These are phyloP conservation scores for Colletotrichum orbiculare DNA, from an alignment of 2,329 filamentous ascomycete species.

Conservation along the genomic window DNA sequence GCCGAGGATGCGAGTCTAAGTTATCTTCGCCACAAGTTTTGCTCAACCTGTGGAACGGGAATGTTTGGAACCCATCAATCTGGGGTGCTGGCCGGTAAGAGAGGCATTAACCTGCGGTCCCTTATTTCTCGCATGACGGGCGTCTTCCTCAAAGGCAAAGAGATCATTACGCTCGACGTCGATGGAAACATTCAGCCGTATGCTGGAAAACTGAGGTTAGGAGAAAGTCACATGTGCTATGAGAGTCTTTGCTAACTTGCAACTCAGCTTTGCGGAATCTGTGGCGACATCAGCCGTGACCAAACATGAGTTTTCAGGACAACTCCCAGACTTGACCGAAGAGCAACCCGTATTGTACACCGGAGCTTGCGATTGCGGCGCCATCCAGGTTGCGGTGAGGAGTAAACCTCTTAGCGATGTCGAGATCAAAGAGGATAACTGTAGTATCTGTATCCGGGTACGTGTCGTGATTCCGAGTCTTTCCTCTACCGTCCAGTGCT, in stretches of 20 bases:
- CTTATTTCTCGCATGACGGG: not conserved
- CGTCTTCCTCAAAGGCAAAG: conserved; percentile 15
- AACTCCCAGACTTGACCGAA: not conserved
- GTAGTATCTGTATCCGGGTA: conserved; percentile 47
- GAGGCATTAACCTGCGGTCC: conserved; percentile 40
- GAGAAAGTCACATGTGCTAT: not conserved
- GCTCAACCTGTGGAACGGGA: conserved; percentile 42
- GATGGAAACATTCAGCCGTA: not conserved
- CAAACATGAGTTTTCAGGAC: not conserved
- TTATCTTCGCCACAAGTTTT: conserved; percentile 40
- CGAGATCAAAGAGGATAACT: conserved; percentile 55
- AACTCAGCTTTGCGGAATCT: not conserved
- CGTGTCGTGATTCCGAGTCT: not conserved
- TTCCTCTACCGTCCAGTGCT: no score
- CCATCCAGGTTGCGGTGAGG: conserved; percentile 38
- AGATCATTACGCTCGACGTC: not conserved
- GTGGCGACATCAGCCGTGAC: not conserved
- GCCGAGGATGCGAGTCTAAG: not conserved
- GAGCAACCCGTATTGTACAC: conserved; percentile 32
- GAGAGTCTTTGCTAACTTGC: not conserved
- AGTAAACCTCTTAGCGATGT: conserved; percentile 48
- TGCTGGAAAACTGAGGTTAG: conserved; percentile 1
- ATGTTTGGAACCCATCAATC: conserved; percentile 40
- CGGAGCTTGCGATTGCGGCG: conserved; percentile 44
- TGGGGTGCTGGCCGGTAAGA: conserved; percentile 39